These are phyloP conservation scores for Solanum arcanum DNA, from an alignment of 257 asterid species.

Conservation along the genomic window DNA sequence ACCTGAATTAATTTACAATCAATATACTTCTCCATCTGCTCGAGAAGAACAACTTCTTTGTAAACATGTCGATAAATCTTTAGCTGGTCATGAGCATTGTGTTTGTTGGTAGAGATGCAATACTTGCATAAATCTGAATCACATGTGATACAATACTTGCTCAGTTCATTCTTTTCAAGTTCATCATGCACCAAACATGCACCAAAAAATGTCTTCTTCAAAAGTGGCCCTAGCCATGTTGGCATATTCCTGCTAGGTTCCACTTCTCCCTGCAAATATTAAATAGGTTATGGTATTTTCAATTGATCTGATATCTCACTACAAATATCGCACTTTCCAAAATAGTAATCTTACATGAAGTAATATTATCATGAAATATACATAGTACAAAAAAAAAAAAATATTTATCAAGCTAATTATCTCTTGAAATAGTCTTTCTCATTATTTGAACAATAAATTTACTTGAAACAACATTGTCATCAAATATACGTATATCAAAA, in stretches of 20 bases:
- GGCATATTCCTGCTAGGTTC: background rate
- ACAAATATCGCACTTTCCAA: too few species aligned
- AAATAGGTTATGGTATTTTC: background rate
- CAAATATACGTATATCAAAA: too few species aligned
- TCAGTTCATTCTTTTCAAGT: constrained; percentile 17
- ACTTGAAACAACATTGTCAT: too few species aligned
- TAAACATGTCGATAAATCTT: constrained; percentile 19
- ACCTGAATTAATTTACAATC: constrained; percentile 20
- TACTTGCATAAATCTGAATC: constrained; percentile 16
- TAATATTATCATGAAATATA: too few species aligned
- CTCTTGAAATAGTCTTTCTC: too few species aligned
- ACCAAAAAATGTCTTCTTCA: constrained; percentile 22
- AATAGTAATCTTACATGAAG: too few species aligned
- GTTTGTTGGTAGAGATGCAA: constrained; percentile 12
- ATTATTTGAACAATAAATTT: too few species aligned
- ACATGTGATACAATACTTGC: constrained; percentile 27
- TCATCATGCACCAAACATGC: constrained; percentile 29
- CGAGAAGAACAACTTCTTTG: constrained; percentile 12
- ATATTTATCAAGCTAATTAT: too few species aligned
- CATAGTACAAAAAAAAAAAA: too few species aligned
- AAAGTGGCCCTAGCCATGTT: constrained; percentile 14
- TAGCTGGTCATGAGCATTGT: constrained; percentile 7
- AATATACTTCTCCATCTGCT: constrained; percentile 3
- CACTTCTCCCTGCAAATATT: background rate
- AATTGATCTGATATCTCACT: too few species aligned